Conservation (phyloP, 495 filamentous ascomycete genomes). For the Tuber microsphaerosporum region DNA sequence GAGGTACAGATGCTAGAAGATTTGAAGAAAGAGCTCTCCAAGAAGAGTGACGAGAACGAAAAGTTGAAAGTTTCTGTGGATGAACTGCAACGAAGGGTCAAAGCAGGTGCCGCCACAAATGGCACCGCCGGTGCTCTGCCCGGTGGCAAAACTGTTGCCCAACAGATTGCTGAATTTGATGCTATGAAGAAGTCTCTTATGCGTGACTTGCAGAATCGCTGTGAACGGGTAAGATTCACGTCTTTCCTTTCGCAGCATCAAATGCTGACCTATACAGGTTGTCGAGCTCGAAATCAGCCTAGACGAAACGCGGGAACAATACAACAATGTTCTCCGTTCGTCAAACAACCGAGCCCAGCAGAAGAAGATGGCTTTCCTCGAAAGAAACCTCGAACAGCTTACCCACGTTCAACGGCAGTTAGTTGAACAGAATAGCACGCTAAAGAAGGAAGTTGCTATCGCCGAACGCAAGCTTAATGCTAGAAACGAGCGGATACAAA, state of each 20-base stretch:
- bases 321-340: conserved; percentile 90
- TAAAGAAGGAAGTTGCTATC: conserved; percentile 99
- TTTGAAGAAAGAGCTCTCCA: conserved; percentile 61
- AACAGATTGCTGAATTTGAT: conserved; percentile 97
- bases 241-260: background rate
- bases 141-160: conserved; percentile 88
- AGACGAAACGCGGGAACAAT: conserved; percentile 94
- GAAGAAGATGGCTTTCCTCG: conserved; percentile 99
- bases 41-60: conserved; percentile 68
- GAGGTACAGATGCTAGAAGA: conserved; percentile 64
- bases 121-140: conserved; percentile 49
- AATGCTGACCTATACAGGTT: conserved; percentile 46
- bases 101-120: conserved; percentile 52
- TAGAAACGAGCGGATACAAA: conserved; percentile 90
- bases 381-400: conserved; percentile 94
- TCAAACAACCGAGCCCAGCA: conserved; percentile 97
- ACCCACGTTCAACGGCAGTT: conserved; percentile 95
- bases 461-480: conserved; percentile 95
- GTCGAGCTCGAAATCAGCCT: conserved; percentile 96
- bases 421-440: conserved; percentile 87
- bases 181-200: conserved; percentile 99
- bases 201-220: conserved; percentile 96
- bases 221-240: conserved; percentile 59
- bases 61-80: conserved; percentile 67
- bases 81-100: conserved; percentile 64